Evolutionary conservation across 2,329 filamentous ascomycete species (phyloP), one percentile per base, ranked within the genome.

Genomic region (Diaporthe sp.): DNA sequence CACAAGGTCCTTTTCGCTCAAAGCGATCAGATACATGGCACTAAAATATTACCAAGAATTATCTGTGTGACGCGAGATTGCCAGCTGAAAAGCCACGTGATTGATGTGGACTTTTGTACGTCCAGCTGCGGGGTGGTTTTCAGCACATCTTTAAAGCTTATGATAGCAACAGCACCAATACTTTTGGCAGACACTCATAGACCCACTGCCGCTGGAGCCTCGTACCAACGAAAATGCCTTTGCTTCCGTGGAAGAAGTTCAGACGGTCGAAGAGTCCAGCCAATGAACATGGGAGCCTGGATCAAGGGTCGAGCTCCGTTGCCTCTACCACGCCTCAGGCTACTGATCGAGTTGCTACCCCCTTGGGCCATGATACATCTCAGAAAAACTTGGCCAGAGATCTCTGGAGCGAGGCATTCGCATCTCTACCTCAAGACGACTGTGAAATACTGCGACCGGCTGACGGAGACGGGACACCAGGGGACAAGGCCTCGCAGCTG

Each of bases 121-220:
- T 51, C 25, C 19, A 51, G 19, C 9, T 25, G 49, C n/a, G n/a
- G 12, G 9, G 8, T 53, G 10, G n/a, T 53, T 53, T 9, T 10
- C 10, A 53, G 9, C n/a, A 25, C 49, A 25, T 10, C n/a, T 53
- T 5, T 53, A 3, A 25, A 25, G n/a, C 10, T 0, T 8, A n/a
- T 2, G 7, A 49, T 1, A 25, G 9, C 12, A 53, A 53, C 3
- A 25, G 4, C 1, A 8, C 19, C 4, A 12, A n/a, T 1, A 10
- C 7, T 51, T 4, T 51, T 25, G 2, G 1, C 4, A 3, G 13
- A 12, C 46, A 22, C 4, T 12, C 1, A 51, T 1, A n/a, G 3
- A 25, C 22, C 4, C 0, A 12, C 7, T n/a, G 12, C 1, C 2
- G 1, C 1, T 10, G 19, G 6, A 51, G 15, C 2, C 2, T 4